Percentiles rank a stretch among this genome's conserved stretches.
Evolutionary conservation across 129 eudicot genomes (phyloP).

Genomic region (Chrysanthemum seticuspe): DNA sequence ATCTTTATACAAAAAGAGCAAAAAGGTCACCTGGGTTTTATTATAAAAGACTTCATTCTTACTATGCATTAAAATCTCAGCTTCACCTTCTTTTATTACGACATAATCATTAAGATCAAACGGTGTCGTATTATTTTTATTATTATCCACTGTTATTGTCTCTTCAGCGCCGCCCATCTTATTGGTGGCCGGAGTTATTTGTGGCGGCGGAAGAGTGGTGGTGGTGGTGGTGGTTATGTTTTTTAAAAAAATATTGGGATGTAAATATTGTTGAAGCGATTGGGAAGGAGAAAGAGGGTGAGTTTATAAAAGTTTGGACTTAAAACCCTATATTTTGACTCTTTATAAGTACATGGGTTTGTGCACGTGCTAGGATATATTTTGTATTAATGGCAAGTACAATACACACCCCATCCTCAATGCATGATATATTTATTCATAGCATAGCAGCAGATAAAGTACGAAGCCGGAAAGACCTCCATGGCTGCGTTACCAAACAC

Average conservation of each 20-base stretch:
- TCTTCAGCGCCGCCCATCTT: slow-evolving; percentile 31
- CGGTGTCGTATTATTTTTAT: slow-evolving; percentile 32
- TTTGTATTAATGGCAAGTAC: too few relatives aligned
- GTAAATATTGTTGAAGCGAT: neutral
- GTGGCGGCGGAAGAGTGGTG: slow-evolving; percentile 16
- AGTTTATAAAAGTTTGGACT: slow-evolving; percentile 17
- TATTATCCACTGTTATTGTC: slow-evolving; percentile 39
- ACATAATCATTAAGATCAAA: slow-evolving; percentile 67
- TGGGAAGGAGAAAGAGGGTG: neutral
- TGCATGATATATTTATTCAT: too few relatives aligned
- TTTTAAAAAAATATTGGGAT: neutral
- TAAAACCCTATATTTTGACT: slow-evolving; percentile 18
- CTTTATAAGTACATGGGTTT: neutral
- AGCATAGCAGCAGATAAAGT: too few relatives aligned
- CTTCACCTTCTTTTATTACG: slow-evolving; percentile 90
- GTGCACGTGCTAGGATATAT: neutral
- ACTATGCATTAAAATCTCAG: slow-evolving; percentile 91
- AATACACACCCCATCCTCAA: too few relatives aligned
- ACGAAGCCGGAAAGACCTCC: too few relatives aligned
- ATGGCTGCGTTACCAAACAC: too few relatives aligned
- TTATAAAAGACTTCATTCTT: slow-evolving; percentile 91
- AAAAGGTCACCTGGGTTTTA: slow-evolving; percentile 76
- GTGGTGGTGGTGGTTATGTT: slow-evolving; percentile 10
- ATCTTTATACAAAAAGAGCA: neutral
- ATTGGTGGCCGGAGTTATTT: slow-evolving; percentile 23